These are phyloP conservation scores for Verticillium tricorpus DNA, from an alignment of 2,329 filamentous ascomycete genomes.

Conservation along the genomic window DNA sequence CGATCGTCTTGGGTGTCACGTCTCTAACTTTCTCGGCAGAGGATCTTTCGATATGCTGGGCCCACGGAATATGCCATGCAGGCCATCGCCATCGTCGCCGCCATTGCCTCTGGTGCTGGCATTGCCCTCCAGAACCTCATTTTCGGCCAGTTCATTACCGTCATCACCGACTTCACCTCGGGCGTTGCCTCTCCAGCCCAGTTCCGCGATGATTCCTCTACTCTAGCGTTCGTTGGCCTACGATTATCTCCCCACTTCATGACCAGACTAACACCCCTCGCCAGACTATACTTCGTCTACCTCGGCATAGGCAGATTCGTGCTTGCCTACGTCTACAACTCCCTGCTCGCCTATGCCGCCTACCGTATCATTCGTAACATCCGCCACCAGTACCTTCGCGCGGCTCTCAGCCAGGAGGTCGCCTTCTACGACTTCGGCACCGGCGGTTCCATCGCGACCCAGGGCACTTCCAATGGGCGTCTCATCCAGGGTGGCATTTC, in stretches of 20 bases:
- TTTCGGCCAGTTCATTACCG: conserved; percentile 31
- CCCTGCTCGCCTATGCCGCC: conserved; percentile 42
- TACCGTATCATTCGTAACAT: conserved; percentile 44
- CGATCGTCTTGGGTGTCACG: background rate
- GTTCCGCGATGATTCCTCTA: conserved; percentile 24
- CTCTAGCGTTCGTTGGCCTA: conserved; percentile 22
- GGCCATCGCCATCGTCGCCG: conserved; percentile 22
- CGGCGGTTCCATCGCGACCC: conserved; percentile 35
- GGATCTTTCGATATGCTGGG: conserved; percentile 25
- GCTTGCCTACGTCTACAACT: conserved; percentile 42
- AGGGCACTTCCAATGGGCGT: conserved; percentile 40
- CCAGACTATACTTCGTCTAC: conserved; percentile 53
- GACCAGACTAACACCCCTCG: background rate
- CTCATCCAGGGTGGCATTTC: conserved; percentile 35
- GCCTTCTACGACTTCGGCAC: conserved; percentile 41
- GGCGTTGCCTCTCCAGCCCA: conserved; percentile 16
- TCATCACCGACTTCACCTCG: conserved; percentile 26
- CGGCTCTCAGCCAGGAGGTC: conserved; percentile 45
- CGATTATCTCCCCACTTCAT: background rate
- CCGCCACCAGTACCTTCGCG: conserved; percentile 43
- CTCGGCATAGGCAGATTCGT: conserved; percentile 50
- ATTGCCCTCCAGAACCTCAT: conserved; percentile 33
- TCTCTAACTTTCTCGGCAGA: conserved; percentile 11
- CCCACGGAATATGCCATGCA: conserved; percentile 22
- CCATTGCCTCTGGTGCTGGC: conserved; percentile 30